Conservation (phyloP, 2,329 filamentous ascomycete genomes). For the Pestalotiopsis sp. region DNA sequence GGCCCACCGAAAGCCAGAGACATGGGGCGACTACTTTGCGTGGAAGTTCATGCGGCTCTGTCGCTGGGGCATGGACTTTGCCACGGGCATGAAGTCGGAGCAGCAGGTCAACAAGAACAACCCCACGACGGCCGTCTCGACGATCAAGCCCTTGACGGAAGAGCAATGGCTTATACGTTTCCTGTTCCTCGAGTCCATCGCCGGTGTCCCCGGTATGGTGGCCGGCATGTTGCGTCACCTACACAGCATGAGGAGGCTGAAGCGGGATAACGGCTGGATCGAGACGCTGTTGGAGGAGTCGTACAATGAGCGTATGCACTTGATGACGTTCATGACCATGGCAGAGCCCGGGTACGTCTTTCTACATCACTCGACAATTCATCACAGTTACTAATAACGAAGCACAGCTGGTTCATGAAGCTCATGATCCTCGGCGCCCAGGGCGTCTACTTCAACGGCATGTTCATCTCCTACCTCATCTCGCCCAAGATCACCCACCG, state of each 20-base stretch:
- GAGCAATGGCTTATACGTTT: constrained; percentile 88
- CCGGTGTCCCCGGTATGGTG: constrained; percentile 96
- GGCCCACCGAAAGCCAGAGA: constrained; percentile 75
- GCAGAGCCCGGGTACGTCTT: constrained; percentile 65
- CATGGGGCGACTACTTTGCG: constrained; percentile 77
- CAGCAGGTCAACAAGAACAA: constrained; percentile 67
- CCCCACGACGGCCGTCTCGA: constrained; percentile 56
- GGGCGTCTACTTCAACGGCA: constrained; percentile 93
- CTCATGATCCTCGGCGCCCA: constrained; percentile 89
- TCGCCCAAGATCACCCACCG: constrained; percentile 88
- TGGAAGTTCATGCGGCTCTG: constrained; percentile 76
- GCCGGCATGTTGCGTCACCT: constrained; percentile 92
- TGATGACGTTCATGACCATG: constrained; percentile 91
- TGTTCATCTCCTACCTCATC: constrained; percentile 88
- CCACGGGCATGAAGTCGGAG: constrained; percentile 72
- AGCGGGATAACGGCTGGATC: constrained; percentile 96
- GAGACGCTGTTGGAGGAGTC: constrained; percentile 88
- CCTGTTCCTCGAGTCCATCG: constrained; percentile 92
- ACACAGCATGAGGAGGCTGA: constrained; percentile 80
- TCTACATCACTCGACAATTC: not conserved
- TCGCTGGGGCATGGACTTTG: constrained; percentile 79
- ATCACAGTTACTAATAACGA: constrained; percentile 15
- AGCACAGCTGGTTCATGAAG: constrained; percentile 81
- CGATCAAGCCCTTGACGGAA: constrained; percentile 71
- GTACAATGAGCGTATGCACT: constrained; percentile 93